phyloP scores from a whole-genome alignment of 805 yeast genomes.

The Candida yuanshanica region DNA sequence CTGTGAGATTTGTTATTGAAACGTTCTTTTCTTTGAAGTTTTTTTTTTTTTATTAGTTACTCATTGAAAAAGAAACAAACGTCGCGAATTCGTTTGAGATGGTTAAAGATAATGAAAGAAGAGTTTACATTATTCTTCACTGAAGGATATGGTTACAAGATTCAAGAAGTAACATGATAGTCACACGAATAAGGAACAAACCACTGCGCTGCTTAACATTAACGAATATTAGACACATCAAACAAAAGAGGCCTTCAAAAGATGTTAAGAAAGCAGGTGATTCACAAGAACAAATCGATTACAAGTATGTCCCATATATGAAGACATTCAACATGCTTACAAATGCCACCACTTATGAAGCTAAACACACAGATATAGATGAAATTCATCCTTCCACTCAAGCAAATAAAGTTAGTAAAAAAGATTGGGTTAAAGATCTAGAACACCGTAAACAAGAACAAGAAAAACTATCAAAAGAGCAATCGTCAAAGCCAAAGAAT shows the following conservation, averaged over 20 bases:
- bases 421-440: conserved; percentile 10
- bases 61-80: too few relatives aligned
- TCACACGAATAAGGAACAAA: neutral
- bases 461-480: neutral
- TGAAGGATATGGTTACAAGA: too few relatives aligned
- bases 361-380: conserved; percentile 11
- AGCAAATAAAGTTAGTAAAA: conserved; percentile 6
- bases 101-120: too few relatives aligned
- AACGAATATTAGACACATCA: neutral
- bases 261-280: neutral
- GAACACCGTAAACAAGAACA: neutral
- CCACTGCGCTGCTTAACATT: neutral
- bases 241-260: neutral
- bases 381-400: conserved; percentile 12
- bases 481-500: neutral
- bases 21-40: neutral
- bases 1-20: neutral
- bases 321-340: conserved; percentile 9
- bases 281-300: neutral
- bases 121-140: too few relatives aligned
- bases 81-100: too few relatives aligned
- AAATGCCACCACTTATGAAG: conserved; percentile 7
- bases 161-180: too few relatives aligned
- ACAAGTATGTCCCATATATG: conserved; percentile 3
- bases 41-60: too few relatives aligned